Conservation (phyloP, 176 grass and related monocot genomes). For the bread wheat (Triticum aestivum) region IWGSC_CS_RefSeq_v2.1 NC_057810.1:724032407-724032906, state of each 20-base stretch:
- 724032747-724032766: too few species aligned
- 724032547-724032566: not conserved
- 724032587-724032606: not conserved
- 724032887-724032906: not conserved
- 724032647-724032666: too few species aligned
- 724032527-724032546: not conserved
- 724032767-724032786: not conserved
- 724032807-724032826: too few species aligned
- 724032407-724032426: conserved; percentile 5
- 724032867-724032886: not conserved
- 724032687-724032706: too few species aligned
- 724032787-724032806: too few species aligned
- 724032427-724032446: conserved; percentile 60
- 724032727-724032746: too few species aligned
- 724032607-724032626: not conserved
- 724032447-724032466: conserved; percentile 8
- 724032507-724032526: conserved; percentile 44
- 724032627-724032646: too few species aligned
- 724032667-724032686: too few species aligned
- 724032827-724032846: not conserved
- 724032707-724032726: too few species aligned
- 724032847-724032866: not conserved
- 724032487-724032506: conserved; percentile 63
- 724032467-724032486: not conserved
- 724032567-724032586: not conserved